Conservation (phyloP, 306 rosid species). For the Cajanus cajan region DNA sequence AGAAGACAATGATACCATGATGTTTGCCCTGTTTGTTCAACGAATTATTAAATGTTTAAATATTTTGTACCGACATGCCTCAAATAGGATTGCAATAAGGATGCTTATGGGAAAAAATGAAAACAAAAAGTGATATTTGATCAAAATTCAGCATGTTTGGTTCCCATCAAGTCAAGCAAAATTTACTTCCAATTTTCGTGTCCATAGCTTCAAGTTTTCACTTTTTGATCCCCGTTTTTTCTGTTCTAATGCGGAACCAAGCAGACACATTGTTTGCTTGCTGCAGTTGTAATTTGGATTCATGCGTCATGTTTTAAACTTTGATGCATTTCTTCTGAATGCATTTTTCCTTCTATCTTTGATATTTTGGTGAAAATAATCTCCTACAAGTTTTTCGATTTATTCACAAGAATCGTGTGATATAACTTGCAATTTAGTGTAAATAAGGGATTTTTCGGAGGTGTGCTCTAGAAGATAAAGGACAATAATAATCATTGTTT, state of each 20-base stretch:
- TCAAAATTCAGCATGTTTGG: no score
- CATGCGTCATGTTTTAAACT: background rate
- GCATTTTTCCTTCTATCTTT: background rate
- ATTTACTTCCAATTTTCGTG: no score
- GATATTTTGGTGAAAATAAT: background rate
- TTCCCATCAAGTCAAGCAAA: no score
- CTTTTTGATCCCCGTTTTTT: no score
- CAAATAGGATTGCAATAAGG: no score
- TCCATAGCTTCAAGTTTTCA: no score
- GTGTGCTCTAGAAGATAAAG: background rate
- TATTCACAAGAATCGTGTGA: background rate
- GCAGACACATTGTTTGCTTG: background rate
- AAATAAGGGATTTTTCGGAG: background rate
- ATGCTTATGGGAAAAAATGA: no score
- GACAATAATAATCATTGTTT: background rate
- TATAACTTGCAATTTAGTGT: conserved; percentile 1
- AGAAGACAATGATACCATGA: background rate
- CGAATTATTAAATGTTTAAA: background rate
- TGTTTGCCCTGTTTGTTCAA: background rate
- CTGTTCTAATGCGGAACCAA: no score
- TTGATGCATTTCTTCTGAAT: conserved; percentile 6
- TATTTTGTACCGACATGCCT: no score
- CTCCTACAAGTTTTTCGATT: background rate
- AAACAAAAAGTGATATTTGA: background rate
- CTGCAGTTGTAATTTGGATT: background rate